Base-by-base conservation (phyloP, 2,329 filamentous ascomycete species). In the Fusarium brevicatenulatum region DNA sequence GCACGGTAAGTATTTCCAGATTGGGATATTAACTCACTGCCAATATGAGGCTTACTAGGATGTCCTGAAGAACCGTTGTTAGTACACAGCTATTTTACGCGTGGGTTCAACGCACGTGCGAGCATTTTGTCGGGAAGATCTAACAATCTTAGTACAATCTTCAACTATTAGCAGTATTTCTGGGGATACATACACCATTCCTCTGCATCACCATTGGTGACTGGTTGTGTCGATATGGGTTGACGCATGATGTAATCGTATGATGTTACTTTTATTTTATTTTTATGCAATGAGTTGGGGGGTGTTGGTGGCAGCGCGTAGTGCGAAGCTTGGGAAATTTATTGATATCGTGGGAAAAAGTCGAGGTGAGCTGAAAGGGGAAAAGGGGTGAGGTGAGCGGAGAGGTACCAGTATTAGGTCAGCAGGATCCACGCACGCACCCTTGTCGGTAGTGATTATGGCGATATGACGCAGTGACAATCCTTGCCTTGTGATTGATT, bases 71-170 rank as follows among this genome's bases (percentile, higher is more conserved):
- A 34, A 21, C n/a, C 18, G 32, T 32, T 19, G 46, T 74, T 46
- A 74, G 68, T 54, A 53, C n/a, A 23, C 34, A 53, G 15, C 46
- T 28, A 32, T 16, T 30, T 32, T 49, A 25, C 42, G 30, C 47
- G 19, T 44, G 43, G 32, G 19, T 56, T 56, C 25, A 72, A 73
- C 71, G 44, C 69, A 73, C 72, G 61, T 37, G 69, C 57, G 32
- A 74, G 72, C 72, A 74, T 74, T 12, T 68, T 74, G 47, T 74
- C 71, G 61, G 72, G 72, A 25, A 61, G 52, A 32, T 74, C 72
- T 74, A 59, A 44, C 50, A 39, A 40, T 42, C 44, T 69, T 36
- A 58, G 49, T 36, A 47, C 62, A 36, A 28, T 50, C 19, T 37
- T 37, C 52, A 32, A 36, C 21, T 25, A 6, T 12, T 15, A 59